Evolutionary conservation across 768 basidiomycete species (phyloP).

Genomic region (Stropharia rugosoannulata): DNA sequence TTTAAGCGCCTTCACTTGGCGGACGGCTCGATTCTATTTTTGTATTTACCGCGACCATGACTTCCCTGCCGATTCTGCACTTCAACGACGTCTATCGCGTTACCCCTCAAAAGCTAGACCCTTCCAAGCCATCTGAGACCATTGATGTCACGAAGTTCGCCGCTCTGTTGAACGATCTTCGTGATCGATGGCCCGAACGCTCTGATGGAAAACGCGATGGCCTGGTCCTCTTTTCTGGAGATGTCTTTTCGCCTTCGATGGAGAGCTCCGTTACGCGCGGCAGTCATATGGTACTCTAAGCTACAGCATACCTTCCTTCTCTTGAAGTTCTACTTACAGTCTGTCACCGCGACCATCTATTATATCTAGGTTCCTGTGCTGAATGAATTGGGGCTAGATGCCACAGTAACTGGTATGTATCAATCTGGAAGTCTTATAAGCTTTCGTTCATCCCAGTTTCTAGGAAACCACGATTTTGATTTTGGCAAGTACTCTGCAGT

Average conservation of each 20-base stretch:
- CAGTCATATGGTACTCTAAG: conserved; percentile 73
- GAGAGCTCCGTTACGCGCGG: conserved; percentile 89
- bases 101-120: conserved; percentile 63
- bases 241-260: conserved; percentile 83
- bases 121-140: conserved; percentile 47
- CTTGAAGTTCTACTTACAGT: not conserved
- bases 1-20: not conserved
- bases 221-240: conserved; percentile 83
- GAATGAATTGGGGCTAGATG: conserved; percentile 78
- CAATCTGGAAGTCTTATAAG: not conserved
- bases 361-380: conserved; percentile 72
- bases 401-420: conserved; percentile 71
- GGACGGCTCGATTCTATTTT: not conserved
- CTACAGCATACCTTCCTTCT: not conserved
- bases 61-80: conserved; percentile 49
- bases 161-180: conserved; percentile 62
- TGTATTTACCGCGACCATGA: not conserved
- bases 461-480: conserved; percentile 94
- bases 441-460: conserved; percentile 1
- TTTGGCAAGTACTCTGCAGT: conserved; percentile 47
- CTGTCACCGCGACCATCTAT: not conserved
- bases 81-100: conserved; percentile 89
- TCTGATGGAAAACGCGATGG: conserved; percentile 62
- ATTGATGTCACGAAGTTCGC: conserved; percentile 88
- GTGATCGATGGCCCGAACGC: conserved; percentile 51